These are phyloP conservation scores for Podaxis sp. DNA, from an alignment of 768 basidiomycete species.

Conservation along the genomic window DNA sequence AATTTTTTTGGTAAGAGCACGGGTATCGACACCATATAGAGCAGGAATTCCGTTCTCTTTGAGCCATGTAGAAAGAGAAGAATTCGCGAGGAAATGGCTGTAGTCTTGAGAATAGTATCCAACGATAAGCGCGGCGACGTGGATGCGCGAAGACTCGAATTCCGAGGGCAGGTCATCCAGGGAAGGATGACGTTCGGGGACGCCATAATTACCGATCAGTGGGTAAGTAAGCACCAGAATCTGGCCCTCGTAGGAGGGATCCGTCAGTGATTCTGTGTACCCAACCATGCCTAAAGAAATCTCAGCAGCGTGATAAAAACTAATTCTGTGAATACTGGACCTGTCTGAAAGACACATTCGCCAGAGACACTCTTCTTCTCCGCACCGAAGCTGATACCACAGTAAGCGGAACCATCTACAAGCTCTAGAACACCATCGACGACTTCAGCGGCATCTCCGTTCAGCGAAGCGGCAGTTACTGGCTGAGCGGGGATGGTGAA, in stretches of 20 bases:
- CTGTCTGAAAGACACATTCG: slow-evolving; percentile 99
- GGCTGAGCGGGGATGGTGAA: slow-evolving; percentile 30
- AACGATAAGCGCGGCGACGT: slow-evolving; percentile 86
- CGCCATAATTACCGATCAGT: slow-evolving; percentile 95
- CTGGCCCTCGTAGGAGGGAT: slow-evolving; percentile 97
- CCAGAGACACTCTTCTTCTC: slow-evolving; percentile 88
- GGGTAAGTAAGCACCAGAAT: slow-evolving; percentile 98
- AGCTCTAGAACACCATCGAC: slow-evolving; percentile 80
- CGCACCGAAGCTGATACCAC: slow-evolving; percentile 92
- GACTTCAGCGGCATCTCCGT: slow-evolving; percentile 24
- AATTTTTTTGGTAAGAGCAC: slow-evolving; percentile 94
- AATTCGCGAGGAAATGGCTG: slow-evolving; percentile 89
- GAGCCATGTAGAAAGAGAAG: slow-evolving; percentile 87
- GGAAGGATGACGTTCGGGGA: slow-evolving; percentile 62
- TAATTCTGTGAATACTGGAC: slow-evolving; percentile 42
- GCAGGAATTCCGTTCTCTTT: slow-evolving; percentile 94
- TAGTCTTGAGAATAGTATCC: slow-evolving; percentile 93
- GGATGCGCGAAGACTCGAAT: slow-evolving; percentile 95
- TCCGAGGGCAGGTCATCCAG: slow-evolving; percentile 60
- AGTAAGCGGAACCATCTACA: slow-evolving; percentile 80
- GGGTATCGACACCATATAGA: slow-evolving; percentile 93
- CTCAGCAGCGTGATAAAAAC: slow-evolving; percentile 12
- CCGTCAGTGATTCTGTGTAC: slow-evolving; percentile 96
- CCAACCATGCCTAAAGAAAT: slow-evolving; percentile 90
- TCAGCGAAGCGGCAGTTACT: slow-evolving; percentile 27